Evolutionary conservation across 1,284 basidiomycete species (phyloP), one percentile per base, ranked within the genome.

Genomic region (Exsudoporus floridanus): DNA sequence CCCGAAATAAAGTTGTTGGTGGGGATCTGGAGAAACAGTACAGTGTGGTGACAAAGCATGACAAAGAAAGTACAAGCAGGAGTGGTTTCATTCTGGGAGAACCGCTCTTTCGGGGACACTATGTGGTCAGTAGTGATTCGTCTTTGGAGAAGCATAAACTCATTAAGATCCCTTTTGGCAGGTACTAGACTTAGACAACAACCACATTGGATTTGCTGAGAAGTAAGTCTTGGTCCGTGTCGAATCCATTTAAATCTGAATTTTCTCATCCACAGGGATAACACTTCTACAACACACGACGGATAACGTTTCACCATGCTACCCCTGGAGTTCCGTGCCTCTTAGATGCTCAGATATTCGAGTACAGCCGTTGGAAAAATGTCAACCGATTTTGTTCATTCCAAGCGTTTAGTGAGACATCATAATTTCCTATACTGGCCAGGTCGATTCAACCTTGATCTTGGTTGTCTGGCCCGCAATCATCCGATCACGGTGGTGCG

Each of bases 21-120:
- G n/a, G n/a, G n/a, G n/a, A n/a, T n/a, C n/a, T n/a, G n/a, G n/a
- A n/a, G 3, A 54, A 60, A 40, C 54, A 50, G 4, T 70, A 68
- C 9, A 56, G 65, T n/a, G 37, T 56, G 3, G 35, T 67, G n/a
- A n/a, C n/a, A n/a, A n/a, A n/a, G n/a, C n/a, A n/a, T n/a, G n/a
- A n/a, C n/a, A n/a, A n/a, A n/a, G n/a, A n/a, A n/a, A n/a, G n/a
- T n/a, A n/a, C n/a, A n/a, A n/a, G n/a, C n/a, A n/a, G n/a, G n/a
- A 16, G 66, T 0, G 61, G 59, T 40, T 70, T 67, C 50, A 42
- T 55, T 8, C 8, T 70, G 2, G 69, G 63, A 37, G 51, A 59
- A 12, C 59, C 50, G 31, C 68, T 70, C 48, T 53, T 67, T 48
- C 56, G 70, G 51, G 65, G 57, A 16, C 69, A 53, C 38, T 67